Base-by-base conservation (phyloP, 805 yeast genomes). In the Yueomyces sp. region DNA sequence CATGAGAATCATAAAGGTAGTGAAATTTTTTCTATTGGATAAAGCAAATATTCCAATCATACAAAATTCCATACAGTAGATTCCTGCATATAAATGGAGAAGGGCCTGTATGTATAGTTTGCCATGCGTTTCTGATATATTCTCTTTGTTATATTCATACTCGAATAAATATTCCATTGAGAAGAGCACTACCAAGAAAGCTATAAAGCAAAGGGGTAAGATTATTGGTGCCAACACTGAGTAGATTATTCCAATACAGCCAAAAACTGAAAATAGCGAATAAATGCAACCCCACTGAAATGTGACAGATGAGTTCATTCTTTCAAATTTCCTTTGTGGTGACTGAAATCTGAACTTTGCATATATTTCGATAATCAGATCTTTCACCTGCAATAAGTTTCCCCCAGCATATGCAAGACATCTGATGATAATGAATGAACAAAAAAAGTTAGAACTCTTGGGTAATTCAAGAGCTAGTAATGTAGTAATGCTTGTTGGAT, bases 381-480 rank as follows among this genome's bases (percentile, higher is more conserved):
- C 72, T 43, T 69, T 73, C 19, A 76, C 63, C 52, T 83, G 79
- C 36, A 87, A 54, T 37, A 88, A 67, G 47, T 77, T 77, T 45
- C 76, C 77, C 0, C 95, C 95, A 48, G 81, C 75, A 44, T 82
- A 76, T 1, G 88, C 74, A 44, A 87, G 64, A 0, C 94, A 90
- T 60, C 83, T 79, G 33, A 87, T 67, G 0, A 85, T 63, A 36
- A 86, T 65, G 54, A 81, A 85, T 3, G 88, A 82, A 58, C 80
- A 80, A 63, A 87, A 88, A 55, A 88, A 87, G 39, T 80, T 84
- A 1, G 95, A 81, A 28, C 94, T 83, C 54, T 82, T 83, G 0
- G 96, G 95, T 34, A 88, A 67, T 52, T 86, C 84, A 11, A 73
- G 70, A 0, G 95, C 95, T 28, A 86, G 66, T 43, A 85, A 60